Conservation (phyloP, 768 basidiomycete species). For the Harrya chromipes region DNA sequence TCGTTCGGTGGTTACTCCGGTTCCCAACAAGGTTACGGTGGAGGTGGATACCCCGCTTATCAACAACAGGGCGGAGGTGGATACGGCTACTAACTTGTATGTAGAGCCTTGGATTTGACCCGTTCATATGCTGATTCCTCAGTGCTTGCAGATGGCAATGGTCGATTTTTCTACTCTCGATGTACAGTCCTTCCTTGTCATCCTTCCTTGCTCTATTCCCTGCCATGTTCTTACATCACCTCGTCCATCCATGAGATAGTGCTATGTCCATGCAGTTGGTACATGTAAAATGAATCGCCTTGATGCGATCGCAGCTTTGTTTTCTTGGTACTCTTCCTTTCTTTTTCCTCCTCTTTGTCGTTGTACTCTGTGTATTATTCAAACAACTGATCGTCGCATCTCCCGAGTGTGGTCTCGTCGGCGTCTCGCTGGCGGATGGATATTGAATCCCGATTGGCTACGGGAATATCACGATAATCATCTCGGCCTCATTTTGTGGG, state of each 20-base stretch:
- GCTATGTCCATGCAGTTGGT: constrained; percentile 13
- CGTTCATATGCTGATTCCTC: background rate
- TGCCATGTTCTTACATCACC: background rate
- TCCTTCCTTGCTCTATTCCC: background rate
- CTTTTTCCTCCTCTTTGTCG: background rate
- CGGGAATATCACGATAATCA: too few species aligned
- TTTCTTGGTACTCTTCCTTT: background rate
- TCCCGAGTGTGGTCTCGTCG: background rate
- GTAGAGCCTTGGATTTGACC: background rate
- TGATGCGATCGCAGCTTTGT: constrained; percentile 4
- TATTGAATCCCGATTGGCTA: too few species aligned
- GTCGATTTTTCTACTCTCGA: background rate
- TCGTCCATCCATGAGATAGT: constrained; percentile 5
- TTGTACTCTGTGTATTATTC: constrained; percentile 12
- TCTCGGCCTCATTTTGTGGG: too few species aligned
- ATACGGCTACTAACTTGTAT: constrained; percentile 25
- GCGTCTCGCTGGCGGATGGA: too few species aligned
- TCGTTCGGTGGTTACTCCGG: constrained; percentile 14
- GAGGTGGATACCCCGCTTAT: constrained; percentile 25
- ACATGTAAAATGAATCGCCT: constrained; percentile 17
- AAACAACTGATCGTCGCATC: background rate
- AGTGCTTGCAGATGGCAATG: background rate
- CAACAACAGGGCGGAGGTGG: constrained; percentile 27
- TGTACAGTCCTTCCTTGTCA: background rate
- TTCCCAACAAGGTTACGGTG: constrained; percentile 18